Percentiles rank a stretch among this genome's conserved stretches.
Evolutionary conservation across 306 rosid genomes (phyloP).

Genomic region (Prinsepia uniflora): DNA sequence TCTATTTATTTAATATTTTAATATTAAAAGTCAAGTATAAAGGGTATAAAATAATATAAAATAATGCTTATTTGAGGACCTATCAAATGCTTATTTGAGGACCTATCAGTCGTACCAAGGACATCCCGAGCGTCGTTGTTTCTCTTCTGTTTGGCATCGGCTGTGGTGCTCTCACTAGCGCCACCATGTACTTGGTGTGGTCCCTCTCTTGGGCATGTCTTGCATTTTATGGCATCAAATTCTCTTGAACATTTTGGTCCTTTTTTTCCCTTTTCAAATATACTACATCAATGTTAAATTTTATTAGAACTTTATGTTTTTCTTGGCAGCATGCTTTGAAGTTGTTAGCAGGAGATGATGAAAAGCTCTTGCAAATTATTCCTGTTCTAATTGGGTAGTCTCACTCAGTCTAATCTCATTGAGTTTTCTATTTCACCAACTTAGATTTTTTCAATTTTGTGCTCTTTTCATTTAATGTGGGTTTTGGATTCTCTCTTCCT

Average conservation of each 20-base stretch:
- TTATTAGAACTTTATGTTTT: conserved; percentile 12
- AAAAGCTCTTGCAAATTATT: conserved; percentile 55
- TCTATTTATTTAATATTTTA: too few relatives aligned
- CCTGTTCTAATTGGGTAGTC: conserved; percentile 70
- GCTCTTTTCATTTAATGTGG: conserved; percentile 38
- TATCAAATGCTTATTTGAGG: too few relatives aligned
- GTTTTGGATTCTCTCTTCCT: conserved; percentile 45
- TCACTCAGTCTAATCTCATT: conserved; percentile 43
- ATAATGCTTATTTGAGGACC: too few relatives aligned
- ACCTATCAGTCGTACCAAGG: conserved; percentile 86
- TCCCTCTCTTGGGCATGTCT: conserved; percentile 29
- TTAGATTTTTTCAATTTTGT: conserved; percentile 18
- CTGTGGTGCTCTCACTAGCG: conserved; percentile 84
- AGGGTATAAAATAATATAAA: too few relatives aligned
- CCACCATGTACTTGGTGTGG: conserved; percentile 80
- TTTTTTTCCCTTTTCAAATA: too few relatives aligned
- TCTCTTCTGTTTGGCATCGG: conserved; percentile 88
- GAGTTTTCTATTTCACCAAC: conserved; percentile 17
- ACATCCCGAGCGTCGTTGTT: conserved; percentile 81
- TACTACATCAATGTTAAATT: conserved; percentile 16
- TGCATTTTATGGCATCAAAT: not conserved
- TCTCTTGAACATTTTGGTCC: not conserved
- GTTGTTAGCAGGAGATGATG: conserved; percentile 62
- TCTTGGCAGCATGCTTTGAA: conserved; percentile 69
- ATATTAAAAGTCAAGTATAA: too few relatives aligned